These are phyloP conservation scores for Vaccinium darrowii DNA, from an alignment of 148 eudicot species.

Conservation along the genomic window DNA sequence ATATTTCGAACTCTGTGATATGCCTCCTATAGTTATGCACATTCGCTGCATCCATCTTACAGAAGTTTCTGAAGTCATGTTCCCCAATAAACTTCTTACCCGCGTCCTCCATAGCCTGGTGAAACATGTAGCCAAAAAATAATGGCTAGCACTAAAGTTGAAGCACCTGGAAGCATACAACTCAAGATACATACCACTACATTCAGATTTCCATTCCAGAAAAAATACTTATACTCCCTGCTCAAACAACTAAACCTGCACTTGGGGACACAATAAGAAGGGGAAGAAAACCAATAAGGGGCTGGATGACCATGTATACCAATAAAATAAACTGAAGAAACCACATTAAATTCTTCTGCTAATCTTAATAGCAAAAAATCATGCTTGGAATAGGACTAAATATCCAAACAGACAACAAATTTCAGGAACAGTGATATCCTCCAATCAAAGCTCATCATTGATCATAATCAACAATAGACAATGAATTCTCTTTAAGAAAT, in stretches of 20 bases:
- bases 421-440: neutral
- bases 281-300: neutral
- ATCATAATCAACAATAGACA: neutral
- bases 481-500: neutral
- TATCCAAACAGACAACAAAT: neutral
- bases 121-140: conserved; percentile 20
- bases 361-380: neutral
- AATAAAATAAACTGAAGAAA: neutral
- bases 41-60: conserved; percentile 95
- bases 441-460: neutral
- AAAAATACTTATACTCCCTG: conserved; percentile 87
- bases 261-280: neutral
- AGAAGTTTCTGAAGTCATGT: conserved; percentile 94
- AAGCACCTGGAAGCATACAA: neutral
- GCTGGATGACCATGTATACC: conserved; percentile 9
- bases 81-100: conserved; percentile 81
- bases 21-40: conserved; percentile 80
- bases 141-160: neutral
- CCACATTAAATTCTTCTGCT: neutral
- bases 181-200: conserved; percentile 40
- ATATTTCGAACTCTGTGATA: conserved; percentile 55
- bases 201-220: conserved; percentile 78
- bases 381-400: neutral
- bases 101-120: conserved; percentile 81
- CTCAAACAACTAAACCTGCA: conserved; percentile 85